Base-by-base conservation (phyloP, 2,329 filamentous ascomycete species). In the Nothophoma quercina region DNA sequence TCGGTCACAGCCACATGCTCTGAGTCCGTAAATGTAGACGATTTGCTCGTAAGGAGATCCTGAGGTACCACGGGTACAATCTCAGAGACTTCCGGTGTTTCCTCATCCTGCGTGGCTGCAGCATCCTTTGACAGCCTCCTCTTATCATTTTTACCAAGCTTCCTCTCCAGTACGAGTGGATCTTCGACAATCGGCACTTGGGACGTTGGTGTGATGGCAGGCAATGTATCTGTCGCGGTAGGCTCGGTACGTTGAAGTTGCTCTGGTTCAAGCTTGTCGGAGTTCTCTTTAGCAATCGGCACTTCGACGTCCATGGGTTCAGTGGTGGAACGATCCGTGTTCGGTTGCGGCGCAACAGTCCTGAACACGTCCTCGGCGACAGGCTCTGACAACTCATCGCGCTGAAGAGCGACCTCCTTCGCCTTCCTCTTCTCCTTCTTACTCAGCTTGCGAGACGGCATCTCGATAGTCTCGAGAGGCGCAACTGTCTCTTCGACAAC, bases 131-230 rank as follows among this genome's bases (percentile, higher is more conserved):
- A 36, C 9, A 46, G 49, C 54, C 78, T 78, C 40, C 76, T 76
- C 64, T 78, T 79, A 19, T 68, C 63, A 42, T 68, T 66, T 43
- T 68, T 67, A 52, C 60, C 68, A 5, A 60, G 55, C 43, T 63
- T 62, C 36, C 52, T 58, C 22, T 59, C 56, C 5, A 53, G 34
- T 19, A 34, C 48, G 15, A 57, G 45, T 7, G 32, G 21, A 15
- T 65, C 55, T 30, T 63, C 59, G 1, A 51, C 16, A 7, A 21
- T 3, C 5, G 33, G 13, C n/a, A 57, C 41, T 23, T 35, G 41
- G 15, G 32, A 5, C 4, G 16, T 15, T 13, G 26, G 4, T 9
- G 13, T 9, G 6, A 33, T 34, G 4, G n/a, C n/a, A n/a, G n/a
- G n/a, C n/a, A n/a, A n/a, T n/a, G n/a, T n/a, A n/a, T n/a, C n/a